phyloP scores from a whole-genome alignment of 2,329 filamentous ascomycete species.

The Colletotrichum neosansevieriae region DNA sequence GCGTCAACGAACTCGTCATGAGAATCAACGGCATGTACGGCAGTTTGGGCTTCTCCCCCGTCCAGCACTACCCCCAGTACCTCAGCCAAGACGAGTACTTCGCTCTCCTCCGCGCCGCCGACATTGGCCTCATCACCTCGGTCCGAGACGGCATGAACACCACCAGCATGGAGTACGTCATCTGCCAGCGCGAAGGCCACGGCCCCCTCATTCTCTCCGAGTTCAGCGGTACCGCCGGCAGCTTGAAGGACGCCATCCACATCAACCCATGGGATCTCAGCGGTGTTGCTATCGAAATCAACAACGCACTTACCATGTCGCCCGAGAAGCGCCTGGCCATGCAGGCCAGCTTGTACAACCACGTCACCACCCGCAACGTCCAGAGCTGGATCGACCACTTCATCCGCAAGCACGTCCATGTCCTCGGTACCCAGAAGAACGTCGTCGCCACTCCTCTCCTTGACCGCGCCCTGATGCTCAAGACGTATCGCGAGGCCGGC shows the following conservation, averaged over 20 bases:
- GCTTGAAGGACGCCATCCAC: constrained; percentile 86
- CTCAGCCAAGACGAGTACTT: constrained; percentile 92
- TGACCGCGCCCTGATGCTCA: constrained; percentile 78
- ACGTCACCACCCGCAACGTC: constrained; percentile 88
- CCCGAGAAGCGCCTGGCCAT: constrained; percentile 73
- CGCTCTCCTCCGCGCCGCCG: constrained; percentile 88
- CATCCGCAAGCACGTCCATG: constrained; percentile 81
- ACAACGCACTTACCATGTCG: constrained; percentile 83
- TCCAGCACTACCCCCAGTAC: constrained; percentile 96
- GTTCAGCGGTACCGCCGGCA: constrained; percentile 94
- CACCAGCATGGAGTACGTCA: constrained; percentile 92
- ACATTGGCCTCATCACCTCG: constrained; percentile 94
- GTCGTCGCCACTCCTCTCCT: constrained; percentile 83
- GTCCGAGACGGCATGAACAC: constrained; percentile 99
- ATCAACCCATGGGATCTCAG: constrained; percentile 96
- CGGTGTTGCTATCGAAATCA: constrained; percentile 86
- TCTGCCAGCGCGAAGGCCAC: constrained; percentile 88
- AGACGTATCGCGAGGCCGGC: constrained; percentile 78
- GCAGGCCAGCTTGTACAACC: constrained; percentile 81
- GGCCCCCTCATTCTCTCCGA: constrained; percentile 94
- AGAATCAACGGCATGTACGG: constrained; percentile 93
- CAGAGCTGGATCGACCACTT: constrained; percentile 88
- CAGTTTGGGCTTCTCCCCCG: constrained; percentile 87
- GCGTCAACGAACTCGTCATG: constrained; percentile 90
- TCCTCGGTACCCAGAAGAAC: constrained; percentile 81